A percentile compares a stretch with the other conserved stretches of the same genome.
Conservation (phyloP, 2,329 filamentous ascomycete genomes). For the Claviceps sp. region DNA sequence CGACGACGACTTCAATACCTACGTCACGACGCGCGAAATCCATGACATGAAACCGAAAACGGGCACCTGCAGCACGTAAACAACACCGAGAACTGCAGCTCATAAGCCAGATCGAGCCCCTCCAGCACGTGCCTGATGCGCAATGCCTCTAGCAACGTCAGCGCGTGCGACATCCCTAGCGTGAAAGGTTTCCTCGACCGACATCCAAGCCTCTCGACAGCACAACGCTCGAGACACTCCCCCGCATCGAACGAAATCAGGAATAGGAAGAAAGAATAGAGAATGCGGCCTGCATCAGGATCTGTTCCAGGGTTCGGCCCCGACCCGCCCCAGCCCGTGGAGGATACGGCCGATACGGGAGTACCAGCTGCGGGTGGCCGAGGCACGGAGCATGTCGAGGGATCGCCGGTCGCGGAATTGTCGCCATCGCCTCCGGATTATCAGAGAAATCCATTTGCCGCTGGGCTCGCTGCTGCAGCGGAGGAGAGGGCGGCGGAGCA, state of each 20-base stretch:
- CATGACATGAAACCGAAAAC: neutral
- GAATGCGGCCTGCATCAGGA: constrained; percentile 22
- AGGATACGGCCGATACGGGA: constrained; percentile 30
- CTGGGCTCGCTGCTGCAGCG: constrained; percentile 10
- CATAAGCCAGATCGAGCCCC: neutral
- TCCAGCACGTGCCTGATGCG: constrained; percentile 3
- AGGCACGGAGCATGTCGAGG: constrained; percentile 22
- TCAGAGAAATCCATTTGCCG: constrained; percentile 14
- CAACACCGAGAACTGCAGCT: no score
- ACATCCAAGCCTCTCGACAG: neutral
- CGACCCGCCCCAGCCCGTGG: constrained; percentile 11
- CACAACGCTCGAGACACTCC: neutral
- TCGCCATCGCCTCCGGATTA: constrained; percentile 9
- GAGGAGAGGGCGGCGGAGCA: constrained; percentile 6
- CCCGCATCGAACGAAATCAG: neutral
- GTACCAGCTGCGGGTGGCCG: constrained; percentile 18
- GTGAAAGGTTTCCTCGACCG: neutral
- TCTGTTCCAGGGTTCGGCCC: neutral
- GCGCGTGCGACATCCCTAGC: constrained; percentile 1
- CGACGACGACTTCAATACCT: neutral
- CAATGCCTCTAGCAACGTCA: constrained; percentile 7
- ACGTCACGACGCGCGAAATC: neutral
- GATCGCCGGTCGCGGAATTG: constrained; percentile 11
- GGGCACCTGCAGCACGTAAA: no score
- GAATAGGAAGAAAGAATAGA: constrained; percentile 5